phyloP scores from a whole-genome alignment of 1,284 basidiomycete species.

The Pyrrhoderma lamaoense region DNA sequence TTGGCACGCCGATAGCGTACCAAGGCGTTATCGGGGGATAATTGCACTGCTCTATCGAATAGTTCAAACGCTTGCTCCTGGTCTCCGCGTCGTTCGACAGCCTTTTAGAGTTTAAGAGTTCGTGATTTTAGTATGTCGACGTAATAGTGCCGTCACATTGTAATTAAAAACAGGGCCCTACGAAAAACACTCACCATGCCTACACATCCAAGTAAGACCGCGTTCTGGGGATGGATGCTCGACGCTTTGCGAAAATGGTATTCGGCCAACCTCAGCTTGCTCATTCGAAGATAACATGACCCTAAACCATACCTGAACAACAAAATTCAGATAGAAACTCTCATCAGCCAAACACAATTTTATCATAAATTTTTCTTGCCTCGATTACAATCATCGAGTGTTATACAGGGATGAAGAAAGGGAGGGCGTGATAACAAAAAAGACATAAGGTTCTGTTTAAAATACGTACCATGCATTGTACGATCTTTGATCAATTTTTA shows the following conservation, averaged over 20 bases:
- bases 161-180: constrained; percentile 6
- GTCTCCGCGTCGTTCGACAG: constrained; percentile 75
- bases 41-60: constrained; percentile 71
- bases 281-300: constrained; percentile 86
- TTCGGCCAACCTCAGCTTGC: constrained; percentile 84
- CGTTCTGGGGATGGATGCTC: constrained; percentile 86
- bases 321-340: too few relatives aligned
- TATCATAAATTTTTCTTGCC: background rate
- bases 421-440: background rate
- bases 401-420: background rate
- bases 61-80: constrained; percentile 63
- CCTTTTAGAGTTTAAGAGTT: constrained; percentile 37
- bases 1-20: constrained; percentile 87
- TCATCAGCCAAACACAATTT: constrained; percentile 1
- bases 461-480: constrained; percentile 84
- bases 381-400: constrained; percentile 1
- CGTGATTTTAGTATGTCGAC: background rate
- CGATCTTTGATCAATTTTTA: constrained; percentile 81
- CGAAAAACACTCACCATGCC: constrained; percentile 79
- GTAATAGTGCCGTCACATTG: constrained; percentile 7
- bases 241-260: constrained; percentile 90
- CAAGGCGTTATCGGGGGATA: constrained; percentile 79
- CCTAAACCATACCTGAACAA: constrained; percentile 87
- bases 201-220: constrained; percentile 84
- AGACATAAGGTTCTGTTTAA: constrained; percentile 24